Evolutionary conservation across 2,329 filamentous ascomycete species (phyloP).

Genomic region (Colletotrichum kahawae): DNA sequence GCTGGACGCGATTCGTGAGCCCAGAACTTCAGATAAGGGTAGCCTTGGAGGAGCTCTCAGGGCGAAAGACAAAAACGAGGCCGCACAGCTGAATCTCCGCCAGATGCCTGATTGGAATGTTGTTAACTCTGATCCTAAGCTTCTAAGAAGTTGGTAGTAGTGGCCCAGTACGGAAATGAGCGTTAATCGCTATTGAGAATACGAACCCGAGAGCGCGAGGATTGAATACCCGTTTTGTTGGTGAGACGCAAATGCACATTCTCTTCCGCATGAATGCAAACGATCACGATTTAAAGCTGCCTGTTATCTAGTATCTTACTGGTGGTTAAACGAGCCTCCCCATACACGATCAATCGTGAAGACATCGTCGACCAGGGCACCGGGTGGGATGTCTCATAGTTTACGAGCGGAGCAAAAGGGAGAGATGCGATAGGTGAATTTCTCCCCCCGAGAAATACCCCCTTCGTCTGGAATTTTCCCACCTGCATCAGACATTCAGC

Average conservation of each 20-base stretch:
- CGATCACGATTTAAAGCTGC: neutral
- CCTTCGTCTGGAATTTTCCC: neutral
- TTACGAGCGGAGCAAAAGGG: neutral
- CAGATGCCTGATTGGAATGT: neutral
- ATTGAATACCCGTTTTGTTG: neutral
- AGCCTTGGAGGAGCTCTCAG: neutral
- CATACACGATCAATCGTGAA: neutral
- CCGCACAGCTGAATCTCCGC: neutral
- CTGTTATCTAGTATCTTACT: neutral
- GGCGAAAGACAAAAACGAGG: neutral
- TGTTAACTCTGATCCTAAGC: neutral
- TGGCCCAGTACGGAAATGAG: neutral
- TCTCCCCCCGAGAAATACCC: neutral
- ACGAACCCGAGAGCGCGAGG: neutral
- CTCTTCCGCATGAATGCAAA: neutral
- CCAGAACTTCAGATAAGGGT: neutral
- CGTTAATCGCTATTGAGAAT: neutral
- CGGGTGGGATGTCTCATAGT: neutral
- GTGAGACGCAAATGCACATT: neutral
- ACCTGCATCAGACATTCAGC: neutral
- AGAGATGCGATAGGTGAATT: slow-evolving; percentile 3
- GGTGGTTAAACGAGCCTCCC: neutral
- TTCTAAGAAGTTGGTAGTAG: neutral
- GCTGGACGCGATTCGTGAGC: neutral
- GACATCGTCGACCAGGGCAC: neutral